A percentile compares a stretch with the other conserved stretches of the same genome.
phyloP scores from a whole-genome alignment of 352 stramenopile species.

The Phytophthora rubi region DNA sequence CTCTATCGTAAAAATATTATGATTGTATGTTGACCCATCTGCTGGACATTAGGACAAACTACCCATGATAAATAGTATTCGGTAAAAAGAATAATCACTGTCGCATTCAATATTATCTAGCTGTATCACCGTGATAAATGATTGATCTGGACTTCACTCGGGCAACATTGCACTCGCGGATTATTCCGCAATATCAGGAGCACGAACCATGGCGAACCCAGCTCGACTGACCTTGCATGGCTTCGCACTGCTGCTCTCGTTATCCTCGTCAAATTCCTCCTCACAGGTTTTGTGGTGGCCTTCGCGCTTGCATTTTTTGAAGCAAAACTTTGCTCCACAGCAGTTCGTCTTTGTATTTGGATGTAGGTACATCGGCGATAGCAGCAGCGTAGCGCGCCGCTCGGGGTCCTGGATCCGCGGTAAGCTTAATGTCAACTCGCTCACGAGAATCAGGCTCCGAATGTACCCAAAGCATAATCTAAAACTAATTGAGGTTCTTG shows the following conservation, averaged over 20 bases:
- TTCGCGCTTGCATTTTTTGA: conserved; percentile 57
- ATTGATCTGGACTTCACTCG: too few relatives aligned
- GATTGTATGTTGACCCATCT: too few relatives aligned
- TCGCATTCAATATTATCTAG: too few relatives aligned
- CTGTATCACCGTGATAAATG: too few relatives aligned
- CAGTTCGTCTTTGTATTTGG: conserved; percentile 43
- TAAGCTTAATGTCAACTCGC: conserved; percentile 15
- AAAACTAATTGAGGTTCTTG: conserved; percentile 13
- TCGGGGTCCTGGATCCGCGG: conserved; percentile 43
- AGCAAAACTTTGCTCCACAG: conserved; percentile 49
- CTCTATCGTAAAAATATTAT: too few relatives aligned
- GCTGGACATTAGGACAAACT: too few relatives aligned
- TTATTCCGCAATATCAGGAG: too few relatives aligned
- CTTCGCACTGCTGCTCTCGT: neutral
- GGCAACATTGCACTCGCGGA: too few relatives aligned
- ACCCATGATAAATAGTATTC: too few relatives aligned
- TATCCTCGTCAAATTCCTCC: conserved; percentile 30
- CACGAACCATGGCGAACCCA: too few relatives aligned
- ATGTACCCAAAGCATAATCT: conserved; percentile 28
- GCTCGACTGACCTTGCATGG: too few relatives aligned
- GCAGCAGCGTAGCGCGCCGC: conserved; percentile 45
- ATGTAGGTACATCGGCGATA: conserved; percentile 40
- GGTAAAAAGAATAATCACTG: too few relatives aligned
- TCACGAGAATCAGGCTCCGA: conserved; percentile 19
- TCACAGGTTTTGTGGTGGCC: conserved; percentile 38